A percentile compares a stretch with the other conserved stretches of the same genome.
Evolutionary conservation across 1,284 basidiomycete genomes (phyloP).

Genomic region (Ceratobasidium sp.): DNA sequence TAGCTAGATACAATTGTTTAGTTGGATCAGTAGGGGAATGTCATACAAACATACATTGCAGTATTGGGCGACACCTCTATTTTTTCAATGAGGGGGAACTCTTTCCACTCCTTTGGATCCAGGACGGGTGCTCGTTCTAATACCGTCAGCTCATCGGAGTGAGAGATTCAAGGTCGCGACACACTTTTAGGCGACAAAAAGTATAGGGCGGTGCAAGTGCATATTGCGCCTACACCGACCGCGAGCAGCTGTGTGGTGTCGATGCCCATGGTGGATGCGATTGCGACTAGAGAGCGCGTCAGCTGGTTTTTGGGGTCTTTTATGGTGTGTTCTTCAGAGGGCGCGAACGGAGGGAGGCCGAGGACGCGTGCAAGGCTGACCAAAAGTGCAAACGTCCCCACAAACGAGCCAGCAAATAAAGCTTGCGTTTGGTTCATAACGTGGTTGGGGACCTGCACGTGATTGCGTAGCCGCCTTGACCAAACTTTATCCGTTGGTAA

Average conservation of each 20-base stretch:
- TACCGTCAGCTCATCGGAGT: neutral
- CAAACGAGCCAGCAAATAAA: conserved; percentile 25
- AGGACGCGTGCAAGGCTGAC: conserved; percentile 12
- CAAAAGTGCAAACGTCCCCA: conserved; percentile 12
- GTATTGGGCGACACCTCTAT: conserved; percentile 93
- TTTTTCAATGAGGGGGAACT: conserved; percentile 84
- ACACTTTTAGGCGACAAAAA: conserved; percentile 20
- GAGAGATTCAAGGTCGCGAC: neutral
- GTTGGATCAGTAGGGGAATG: neutral
- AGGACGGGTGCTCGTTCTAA: conserved; percentile 62
- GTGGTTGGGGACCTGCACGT: conserved; percentile 20
- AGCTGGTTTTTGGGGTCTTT: conserved; percentile 24
- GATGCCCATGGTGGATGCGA: conserved; percentile 24
- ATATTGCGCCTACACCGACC: conserved; percentile 13
- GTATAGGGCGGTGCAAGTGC: conserved; percentile 23
- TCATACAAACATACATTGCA: conserved; percentile 69
- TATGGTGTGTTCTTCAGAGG: conserved; percentile 31
- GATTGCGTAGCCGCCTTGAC: neutral
- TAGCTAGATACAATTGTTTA: conserved; percentile 64
- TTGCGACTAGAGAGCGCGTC: conserved; percentile 26
- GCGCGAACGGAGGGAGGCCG: conserved; percentile 23
- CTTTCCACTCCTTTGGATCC: conserved; percentile 77
- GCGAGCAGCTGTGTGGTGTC: conserved; percentile 31
- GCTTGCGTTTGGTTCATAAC: conserved; percentile 19
- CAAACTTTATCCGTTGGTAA: neutral